These are phyloP conservation scores for Cymodocea nodosa DNA, from an alignment of 116 monocot genomes.

Conservation along the genomic window DNA sequence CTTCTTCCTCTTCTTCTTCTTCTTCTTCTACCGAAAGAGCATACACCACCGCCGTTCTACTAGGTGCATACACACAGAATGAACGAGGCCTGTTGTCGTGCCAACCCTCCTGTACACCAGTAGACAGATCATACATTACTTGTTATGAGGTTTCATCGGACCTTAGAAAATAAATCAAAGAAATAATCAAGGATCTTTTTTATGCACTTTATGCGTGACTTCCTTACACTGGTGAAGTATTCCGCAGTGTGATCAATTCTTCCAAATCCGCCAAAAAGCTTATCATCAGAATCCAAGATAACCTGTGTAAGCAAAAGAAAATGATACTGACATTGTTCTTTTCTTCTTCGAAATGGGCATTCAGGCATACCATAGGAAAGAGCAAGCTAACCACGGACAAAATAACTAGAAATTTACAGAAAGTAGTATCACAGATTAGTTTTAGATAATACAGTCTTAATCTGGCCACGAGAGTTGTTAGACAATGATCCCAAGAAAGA, in stretches of 20 bases:
- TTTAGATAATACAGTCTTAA: too few species aligned
- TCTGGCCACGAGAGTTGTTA: too few species aligned
- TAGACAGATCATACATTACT: neutral
- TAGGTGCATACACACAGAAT: conserved; percentile 78
- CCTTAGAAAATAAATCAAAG: neutral
- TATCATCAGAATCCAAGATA: conserved; percentile 77
- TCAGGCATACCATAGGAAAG: too few species aligned
- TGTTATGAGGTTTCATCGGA: neutral
- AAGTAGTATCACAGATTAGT: too few species aligned
- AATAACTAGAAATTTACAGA: too few species aligned
- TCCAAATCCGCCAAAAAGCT: conserved; percentile 72
- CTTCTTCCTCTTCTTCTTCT: neutral
- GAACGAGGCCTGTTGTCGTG: conserved; percentile 65
- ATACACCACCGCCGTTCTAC: conserved; percentile 81
- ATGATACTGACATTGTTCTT: too few species aligned
- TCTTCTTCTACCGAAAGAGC: conserved; percentile 30
- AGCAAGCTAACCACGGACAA: too few species aligned
- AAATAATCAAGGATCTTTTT: too few species aligned
- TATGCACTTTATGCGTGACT: too few species aligned
- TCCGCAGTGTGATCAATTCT: conserved; percentile 72
- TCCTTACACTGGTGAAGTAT: conserved; percentile 71
- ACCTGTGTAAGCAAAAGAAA: conserved; percentile 23
- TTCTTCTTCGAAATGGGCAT: too few species aligned
- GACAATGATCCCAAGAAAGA: too few species aligned
- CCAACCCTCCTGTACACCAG: conserved; percentile 42